A percentile compares a stretch with the other conserved stretches of the same genome.
These are phyloP conservation scores for Boletus eberwhitei DNA, from an alignment of 768 basidiomycete species.

Conservation along the genomic window DNA sequence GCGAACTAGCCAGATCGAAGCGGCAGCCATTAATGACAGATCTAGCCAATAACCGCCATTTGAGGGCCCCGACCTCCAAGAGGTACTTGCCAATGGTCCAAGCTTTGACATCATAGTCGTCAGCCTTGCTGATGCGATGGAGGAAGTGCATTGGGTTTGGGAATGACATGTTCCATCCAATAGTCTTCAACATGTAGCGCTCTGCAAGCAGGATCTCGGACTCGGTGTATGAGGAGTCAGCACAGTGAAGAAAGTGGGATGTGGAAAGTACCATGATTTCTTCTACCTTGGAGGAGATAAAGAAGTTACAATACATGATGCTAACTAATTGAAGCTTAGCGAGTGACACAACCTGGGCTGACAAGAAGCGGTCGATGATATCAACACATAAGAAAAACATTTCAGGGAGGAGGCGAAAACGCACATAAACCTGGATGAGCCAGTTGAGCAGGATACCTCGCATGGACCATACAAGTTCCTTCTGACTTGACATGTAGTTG, in stretches of 20 bases:
- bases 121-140: no score
- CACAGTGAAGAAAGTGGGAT: conserved; percentile 72
- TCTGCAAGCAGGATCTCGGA: conserved; percentile 88
- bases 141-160: conserved; percentile 90
- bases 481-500: conserved; percentile 83
- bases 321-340: conserved; percentile 91
- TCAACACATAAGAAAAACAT: conserved; percentile 89
- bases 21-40: no score
- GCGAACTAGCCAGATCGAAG: no score
- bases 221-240: conserved; percentile 72
- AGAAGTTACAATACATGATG: conserved; percentile 77
- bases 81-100: no score
- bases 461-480: conserved; percentile 85
- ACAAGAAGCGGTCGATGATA: conserved; percentile 76
- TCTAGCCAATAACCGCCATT: no score
- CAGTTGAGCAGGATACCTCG: conserved; percentile 88
- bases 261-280: conserved; percentile 88
- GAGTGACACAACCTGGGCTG: conserved; percentile 68
- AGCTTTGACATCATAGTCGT: no score
- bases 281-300: conserved; percentile 89
- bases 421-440: conserved; percentile 87
- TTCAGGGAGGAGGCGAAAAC: conserved; percentile 83
- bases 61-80: no score
- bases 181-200: conserved; percentile 78
- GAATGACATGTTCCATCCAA: conserved; percentile 83